Percentiles rank a stretch among this genome's conserved stretches.
phyloP scores from a whole-genome alignment of 2,329 filamentous ascomycete species.

The Botrytis fabae region DNA sequence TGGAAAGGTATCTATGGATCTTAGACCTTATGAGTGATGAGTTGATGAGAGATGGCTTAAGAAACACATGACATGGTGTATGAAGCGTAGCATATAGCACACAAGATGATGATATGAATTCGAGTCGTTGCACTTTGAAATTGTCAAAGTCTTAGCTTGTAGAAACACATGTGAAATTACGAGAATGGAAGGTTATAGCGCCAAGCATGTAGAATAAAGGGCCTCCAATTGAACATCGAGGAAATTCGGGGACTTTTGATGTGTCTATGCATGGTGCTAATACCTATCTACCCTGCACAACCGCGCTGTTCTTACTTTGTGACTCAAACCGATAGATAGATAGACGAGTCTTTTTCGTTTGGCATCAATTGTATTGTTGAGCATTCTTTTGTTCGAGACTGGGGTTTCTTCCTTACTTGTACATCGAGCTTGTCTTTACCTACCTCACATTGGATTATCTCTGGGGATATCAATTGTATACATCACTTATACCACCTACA shows the following conservation, averaged over 20 bases:
- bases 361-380: not conserved
- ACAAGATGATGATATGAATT: not conserved
- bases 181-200: not conserved
- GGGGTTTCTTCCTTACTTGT: not conserved
- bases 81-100: not conserved
- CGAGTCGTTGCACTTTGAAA: not conserved
- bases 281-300: not conserved
- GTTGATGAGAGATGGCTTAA: not conserved
- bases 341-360: not conserved
- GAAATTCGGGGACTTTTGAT: not conserved
- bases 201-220: not conserved
- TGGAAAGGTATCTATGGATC: conserved; percentile 1
- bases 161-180: not conserved
- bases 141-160: not conserved
- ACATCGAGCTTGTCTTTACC: not conserved
- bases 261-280: not conserved
- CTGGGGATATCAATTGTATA: not conserved
- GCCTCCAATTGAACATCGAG: not conserved
- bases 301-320: not conserved
- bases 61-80: not conserved
- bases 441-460: not conserved
- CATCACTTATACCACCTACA: not conserved
- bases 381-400: not conserved
- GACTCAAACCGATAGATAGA: not conserved
- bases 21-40: conserved; percentile 16